phyloP scores from a whole-genome alignment of 352 stramenopile genomes.

The Hyaloperonospora arabidopsidis region DNA sequence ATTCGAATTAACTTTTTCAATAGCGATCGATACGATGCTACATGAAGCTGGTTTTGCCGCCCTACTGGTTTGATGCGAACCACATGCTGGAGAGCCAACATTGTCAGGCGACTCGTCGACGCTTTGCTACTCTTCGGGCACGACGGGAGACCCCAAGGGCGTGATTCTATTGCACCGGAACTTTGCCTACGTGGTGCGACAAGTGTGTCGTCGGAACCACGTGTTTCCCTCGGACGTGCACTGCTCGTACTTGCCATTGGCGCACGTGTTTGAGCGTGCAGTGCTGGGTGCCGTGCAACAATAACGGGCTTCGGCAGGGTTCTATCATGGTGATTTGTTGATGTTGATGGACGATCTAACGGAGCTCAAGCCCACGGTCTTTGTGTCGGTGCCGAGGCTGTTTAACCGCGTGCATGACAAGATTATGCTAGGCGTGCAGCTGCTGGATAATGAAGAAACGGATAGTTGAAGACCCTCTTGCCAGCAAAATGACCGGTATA shows the following conservation, averaged over 20 bases:
- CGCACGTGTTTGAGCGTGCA: conserved; percentile 94
- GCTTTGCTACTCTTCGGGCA: conserved; percentile 93
- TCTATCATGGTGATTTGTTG: conserved; percentile 83
- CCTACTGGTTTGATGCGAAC: no score
- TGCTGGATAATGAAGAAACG: conserved; percentile 52
- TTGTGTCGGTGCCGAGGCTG: conserved; percentile 91
- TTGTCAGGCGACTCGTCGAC: conserved; percentile 84
- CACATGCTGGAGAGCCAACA: conserved; percentile 47
- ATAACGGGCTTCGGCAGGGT: conserved; percentile 60
- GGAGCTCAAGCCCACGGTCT: conserved; percentile 88
- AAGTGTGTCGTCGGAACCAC: no score
- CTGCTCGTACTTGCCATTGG: conserved; percentile 93
- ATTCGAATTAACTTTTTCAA: no score
- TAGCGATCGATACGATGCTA: no score
- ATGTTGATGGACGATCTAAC: conserved; percentile 91
- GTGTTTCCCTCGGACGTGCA: conserved; percentile 75
- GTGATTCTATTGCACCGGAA: conserved; percentile 90
- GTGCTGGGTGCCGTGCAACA: conserved; percentile 83
- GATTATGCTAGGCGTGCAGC: conserved; percentile 72
- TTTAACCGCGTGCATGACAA: conserved; percentile 97
- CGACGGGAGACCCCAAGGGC: conserved; percentile 94
- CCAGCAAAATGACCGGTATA: conserved; percentile 46
- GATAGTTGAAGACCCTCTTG: conserved; percentile 59
- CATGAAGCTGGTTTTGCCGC: no score
- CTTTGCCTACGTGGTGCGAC: conserved; percentile 20